These are phyloP conservation scores for Liriodendron chinense DNA, from an alignment of 164 flowering plant genomes.

Conservation along the genomic window DNA sequence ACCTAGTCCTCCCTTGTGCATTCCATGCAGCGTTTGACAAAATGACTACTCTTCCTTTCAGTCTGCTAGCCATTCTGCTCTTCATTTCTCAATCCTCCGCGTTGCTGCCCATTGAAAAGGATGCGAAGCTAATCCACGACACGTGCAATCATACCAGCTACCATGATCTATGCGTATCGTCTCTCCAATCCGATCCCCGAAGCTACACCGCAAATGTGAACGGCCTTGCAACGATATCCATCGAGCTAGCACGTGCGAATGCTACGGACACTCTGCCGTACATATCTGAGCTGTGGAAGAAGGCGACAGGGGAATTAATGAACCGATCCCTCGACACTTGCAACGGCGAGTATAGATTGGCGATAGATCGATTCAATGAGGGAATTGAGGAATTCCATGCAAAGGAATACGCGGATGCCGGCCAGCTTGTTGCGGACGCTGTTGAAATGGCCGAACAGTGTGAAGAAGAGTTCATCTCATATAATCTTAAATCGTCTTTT, in stretches of 20 bases:
- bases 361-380: slow-evolving; percentile 14
- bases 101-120: too few relatives aligned
- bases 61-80: too few relatives aligned
- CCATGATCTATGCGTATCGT: not conserved
- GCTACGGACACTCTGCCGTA: slow-evolving; percentile 25
- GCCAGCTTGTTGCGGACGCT: slow-evolving; percentile 26
- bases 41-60: too few relatives aligned
- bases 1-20: too few relatives aligned
- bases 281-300: slow-evolving; percentile 17
- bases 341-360: slow-evolving; percentile 31
- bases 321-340: slow-evolving; percentile 29
- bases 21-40: too few relatives aligned
- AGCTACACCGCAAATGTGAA: not conserved
- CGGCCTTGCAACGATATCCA: not conserved
- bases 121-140: not conserved
- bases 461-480: slow-evolving; percentile 30
- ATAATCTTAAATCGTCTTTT: slow-evolving; percentile 28
- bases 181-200: not conserved
- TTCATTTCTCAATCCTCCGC: too few relatives aligned
- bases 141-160: not conserved
- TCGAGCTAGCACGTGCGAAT: slow-evolving; percentile 18
- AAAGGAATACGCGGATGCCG: slow-evolving; percentile 13
- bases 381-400: slow-evolving; percentile 20
- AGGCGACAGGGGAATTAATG: slow-evolving; percentile 5
- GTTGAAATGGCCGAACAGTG: slow-evolving; percentile 34